Evolutionary conservation across 441 rosid genomes (phyloP).

Genomic region (Croton setiger): DNA sequence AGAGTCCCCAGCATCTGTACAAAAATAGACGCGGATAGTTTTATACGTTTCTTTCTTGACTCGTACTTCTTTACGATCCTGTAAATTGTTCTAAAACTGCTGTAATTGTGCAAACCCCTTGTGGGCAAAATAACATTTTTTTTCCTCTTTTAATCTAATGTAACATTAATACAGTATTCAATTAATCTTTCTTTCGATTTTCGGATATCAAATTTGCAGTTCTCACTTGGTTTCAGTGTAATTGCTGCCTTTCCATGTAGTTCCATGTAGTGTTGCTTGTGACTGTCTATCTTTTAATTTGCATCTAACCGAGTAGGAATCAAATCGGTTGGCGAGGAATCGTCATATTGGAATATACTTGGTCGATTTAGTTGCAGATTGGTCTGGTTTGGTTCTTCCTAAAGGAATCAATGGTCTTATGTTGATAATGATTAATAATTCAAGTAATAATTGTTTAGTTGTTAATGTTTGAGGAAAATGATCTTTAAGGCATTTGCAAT

Average conservation of each 20-base stretch:
- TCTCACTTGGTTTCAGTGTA: background rate
- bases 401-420: too few species aligned
- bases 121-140: slow-evolving; percentile 7
- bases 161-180: background rate
- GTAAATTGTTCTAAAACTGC: slow-evolving; percentile 24
- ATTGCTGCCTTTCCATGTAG: background rate
- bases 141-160: too few species aligned
- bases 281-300: background rate
- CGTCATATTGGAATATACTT: too few species aligned
- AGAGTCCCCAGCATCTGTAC: slow-evolving; percentile 32
- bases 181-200: background rate
- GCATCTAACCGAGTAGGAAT: too few species aligned
- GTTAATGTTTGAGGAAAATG: slow-evolving; percentile 28
- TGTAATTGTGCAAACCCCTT: slow-evolving; percentile 18
- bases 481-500: slow-evolving; percentile 52
- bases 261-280: background rate
- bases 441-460: too few species aligned
- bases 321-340: too few species aligned
- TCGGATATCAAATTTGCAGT: background rate
- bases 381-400: too few species aligned
- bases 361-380: too few species aligned
- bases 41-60: slow-evolving; percentile 9
- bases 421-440: too few species aligned
- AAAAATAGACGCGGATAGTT: slow-evolving; percentile 25
- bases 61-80: slow-evolving; percentile 7